Percentiles rank a stretch among this genome's conserved stretches.
Evolutionary conservation across 2,329 filamentous ascomycete species (phyloP).

Genomic region (Calonectria pseudoreteaudii): DNA sequence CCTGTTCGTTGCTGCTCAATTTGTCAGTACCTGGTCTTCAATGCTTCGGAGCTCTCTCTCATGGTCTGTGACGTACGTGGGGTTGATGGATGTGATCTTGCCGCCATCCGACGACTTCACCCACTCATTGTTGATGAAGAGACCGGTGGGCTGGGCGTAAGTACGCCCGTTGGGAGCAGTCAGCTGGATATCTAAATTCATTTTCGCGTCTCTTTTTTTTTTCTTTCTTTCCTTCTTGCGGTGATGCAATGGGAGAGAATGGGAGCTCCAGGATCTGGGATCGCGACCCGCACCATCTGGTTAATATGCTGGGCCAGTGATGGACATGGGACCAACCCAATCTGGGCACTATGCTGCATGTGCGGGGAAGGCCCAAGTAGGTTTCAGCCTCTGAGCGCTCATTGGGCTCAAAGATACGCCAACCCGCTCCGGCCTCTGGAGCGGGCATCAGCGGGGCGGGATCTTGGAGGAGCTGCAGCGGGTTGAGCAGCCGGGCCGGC

Average conservation of each 20-base stretch:
- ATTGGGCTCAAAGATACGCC: constrained; percentile 16
- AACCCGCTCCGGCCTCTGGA: not conserved
- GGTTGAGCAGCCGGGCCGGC: constrained; percentile 14
- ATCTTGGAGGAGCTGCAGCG: constrained; percentile 15
- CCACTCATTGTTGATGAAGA: constrained; percentile 85
- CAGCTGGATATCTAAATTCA: constrained; percentile 43
- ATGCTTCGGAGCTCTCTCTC: not conserved
- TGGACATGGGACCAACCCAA: constrained; percentile 20
- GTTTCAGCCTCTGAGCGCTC: constrained; percentile 10
- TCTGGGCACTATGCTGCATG: constrained; percentile 23
- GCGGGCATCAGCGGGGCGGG: constrained; percentile 11
- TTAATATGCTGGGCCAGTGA: constrained; percentile 18
- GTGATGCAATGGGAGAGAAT: not conserved
- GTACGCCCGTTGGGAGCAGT: constrained; percentile 70
- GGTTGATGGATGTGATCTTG: constrained; percentile 72
- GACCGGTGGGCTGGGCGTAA: constrained; percentile 74
- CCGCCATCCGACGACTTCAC: constrained; percentile 67
- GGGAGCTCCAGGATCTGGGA: not conserved
- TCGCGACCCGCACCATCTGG: constrained; percentile 17
- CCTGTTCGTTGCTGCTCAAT: constrained; percentile 43
- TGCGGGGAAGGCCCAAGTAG: constrained; percentile 19
- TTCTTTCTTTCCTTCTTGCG: not conserved
- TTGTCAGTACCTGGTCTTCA: not conserved
- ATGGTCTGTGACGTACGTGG: constrained; percentile 43
- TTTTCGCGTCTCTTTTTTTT: constrained; percentile 3